Evolutionary conservation across 768 basidiomycete genomes (phyloP), one percentile per base, ranked within the genome.

Genomic region (Mycena rebaudengoi): DNA sequence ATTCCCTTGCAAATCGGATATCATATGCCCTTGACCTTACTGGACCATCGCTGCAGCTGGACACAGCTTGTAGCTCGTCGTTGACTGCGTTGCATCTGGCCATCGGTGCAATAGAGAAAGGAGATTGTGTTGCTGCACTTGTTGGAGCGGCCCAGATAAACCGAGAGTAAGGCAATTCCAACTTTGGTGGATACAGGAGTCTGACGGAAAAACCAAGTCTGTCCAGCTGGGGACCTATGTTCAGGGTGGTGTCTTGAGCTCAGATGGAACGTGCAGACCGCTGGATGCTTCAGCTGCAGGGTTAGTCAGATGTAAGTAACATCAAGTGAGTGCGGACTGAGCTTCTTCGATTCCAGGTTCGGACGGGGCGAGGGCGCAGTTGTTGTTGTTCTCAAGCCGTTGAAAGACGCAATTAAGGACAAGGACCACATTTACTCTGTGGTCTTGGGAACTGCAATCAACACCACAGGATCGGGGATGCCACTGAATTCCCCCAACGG

Each of bases 1-100:
- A 65, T 16, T 71, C 70, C 52, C 56, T 74, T 4, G 75, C 76
- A 12, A 76, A 75, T 58, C 54, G 70, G 13, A 60, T 77, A 21
- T 73, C 75, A 2, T 77, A 77, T 51, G 62, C 69, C 35, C 67
- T 75, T 23, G 68, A 68, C 50, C 40, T 68, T 21, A 52, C 62
- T 16, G 64, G 64, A 11, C 82, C 80, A 16, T 82, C 82, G 1
- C 59, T 80, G 30, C 74, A 78, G 12, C 60, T 78, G 0, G 80
- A 82, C 50, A 78, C 75, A 0, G 77, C 77, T 1, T 82, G 81
- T 58, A 79, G 75, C 11, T 80, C 79, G 7, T 74, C 71, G 18
- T 69, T 81, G 8, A 75, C 73, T 11, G 77, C 76, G 5, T 72
- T 78, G 45, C 80, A 82, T 63, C 70, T 81, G 26, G 80, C 79